Evolutionary conservation across 208 protist species (phyloP), one percentile per base, ranked within the genome.

Genomic region (Acanthamoeba quina): DNA sequence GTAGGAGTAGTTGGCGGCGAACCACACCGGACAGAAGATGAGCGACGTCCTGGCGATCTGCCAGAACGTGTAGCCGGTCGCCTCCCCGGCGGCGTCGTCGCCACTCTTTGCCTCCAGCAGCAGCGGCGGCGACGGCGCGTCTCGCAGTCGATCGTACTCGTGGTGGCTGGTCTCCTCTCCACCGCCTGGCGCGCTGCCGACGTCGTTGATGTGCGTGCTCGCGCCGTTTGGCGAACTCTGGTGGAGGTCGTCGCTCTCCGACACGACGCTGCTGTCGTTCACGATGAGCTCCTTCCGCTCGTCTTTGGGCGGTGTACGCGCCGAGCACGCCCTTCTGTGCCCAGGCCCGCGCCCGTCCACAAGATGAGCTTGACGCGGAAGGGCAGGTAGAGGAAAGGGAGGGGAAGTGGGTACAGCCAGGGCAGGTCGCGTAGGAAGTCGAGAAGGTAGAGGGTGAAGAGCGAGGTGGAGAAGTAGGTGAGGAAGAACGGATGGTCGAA

Each of bases 401-500:
- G 49, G 34, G 9, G 70, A 24, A 24, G 10, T 2, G 10, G 6
- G 37, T 85, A 85, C 76, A 44, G 85, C 49, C 89, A 93, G 58
- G 26, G 29, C 17, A 78, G 72, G 80, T 76, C 58, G 21, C 49
- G 44, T 0, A 78, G 34, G 47, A 96, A 95, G 26, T 90, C 95
- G 24, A 95, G 31, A 1, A 97, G 62, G 58, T 96, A 95, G 29
- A 95, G 9, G 26, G 64, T 91, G 85, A 97, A 97, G 62, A 96
- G 83, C 9, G 91, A 80, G 10, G 95, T 97, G 52, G 94, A 95
- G 54, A 90, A 96, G 72, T 93, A 97, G 52, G 96, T 96, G 68
- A 97, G n/a, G 82, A 96, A 96, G 62, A 95, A 95, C 10, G 96
- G 96, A 72, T 97, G 95, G 52, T 94, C 80, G 66, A 96, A 96